Evolutionary conservation across 192 early-diverging fungal species (phyloP).

Genomic region (Coemansia sp.): DNA sequence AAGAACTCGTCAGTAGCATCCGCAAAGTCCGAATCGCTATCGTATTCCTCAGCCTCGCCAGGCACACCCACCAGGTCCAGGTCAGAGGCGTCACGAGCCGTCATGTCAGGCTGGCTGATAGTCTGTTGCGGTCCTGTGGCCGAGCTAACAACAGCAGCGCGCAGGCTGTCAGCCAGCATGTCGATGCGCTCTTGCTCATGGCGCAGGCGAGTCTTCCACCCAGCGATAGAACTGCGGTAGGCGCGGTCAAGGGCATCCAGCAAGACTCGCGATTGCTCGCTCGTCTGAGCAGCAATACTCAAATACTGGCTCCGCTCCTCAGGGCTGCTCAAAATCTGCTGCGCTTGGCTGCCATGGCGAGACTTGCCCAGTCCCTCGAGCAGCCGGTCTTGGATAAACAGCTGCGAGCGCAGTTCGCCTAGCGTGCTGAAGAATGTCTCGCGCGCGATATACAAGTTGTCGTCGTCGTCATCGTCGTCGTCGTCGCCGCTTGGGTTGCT

Average conservation of each 20-base stretch:
- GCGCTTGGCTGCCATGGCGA: neutral
- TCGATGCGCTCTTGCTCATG: conserved; percentile 56
- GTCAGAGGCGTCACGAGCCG: neutral
- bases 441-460: conserved; percentile 43
- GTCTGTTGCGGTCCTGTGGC: neutral
- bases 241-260: conserved; percentile 25
- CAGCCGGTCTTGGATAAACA: conserved; percentile 63
- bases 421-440: conserved; percentile 54
- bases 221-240: conserved; percentile 31
- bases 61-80: neutral
- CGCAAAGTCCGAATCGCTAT: conserved; percentile 57
- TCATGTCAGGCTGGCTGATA: neutral
- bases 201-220: conserved; percentile 41
- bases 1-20: conserved; percentile 68
- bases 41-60: conserved; percentile 25
- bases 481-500: conserved; percentile 48
- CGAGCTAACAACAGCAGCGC: conserved; percentile 51
- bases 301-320: conserved; percentile 36
- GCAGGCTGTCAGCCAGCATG: conserved; percentile 56
- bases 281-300: conserved; percentile 35
- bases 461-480: conserved; percentile 4
- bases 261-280: conserved; percentile 31
- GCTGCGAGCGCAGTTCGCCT: conserved; percentile 61
- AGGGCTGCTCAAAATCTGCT: neutral
- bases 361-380: conserved; percentile 53